Evolutionary conservation across 2,329 filamentous ascomycete species (phyloP), one percentile per base, ranked within the genome.

Genomic region (Aspergillus brasiliensis): DNA sequence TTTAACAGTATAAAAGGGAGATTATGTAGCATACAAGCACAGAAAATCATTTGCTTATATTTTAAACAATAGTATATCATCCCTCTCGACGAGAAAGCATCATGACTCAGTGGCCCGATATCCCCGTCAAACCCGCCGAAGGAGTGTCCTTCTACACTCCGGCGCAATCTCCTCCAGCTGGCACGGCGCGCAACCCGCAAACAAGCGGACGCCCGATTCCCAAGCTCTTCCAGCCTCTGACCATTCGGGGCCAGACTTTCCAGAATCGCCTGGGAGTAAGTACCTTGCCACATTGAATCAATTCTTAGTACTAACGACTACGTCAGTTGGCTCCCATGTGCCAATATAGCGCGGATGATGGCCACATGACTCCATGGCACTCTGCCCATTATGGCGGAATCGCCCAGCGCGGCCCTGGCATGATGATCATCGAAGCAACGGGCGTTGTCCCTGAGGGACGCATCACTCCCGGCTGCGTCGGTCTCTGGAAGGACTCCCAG

Each of bases 401-500:
- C 67, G 84, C 91, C 31, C 82, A 89, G 60, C 86, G 89, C 57
- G 92, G 92, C 10, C 88, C 90, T 0, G 90, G 86, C 1, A 80
- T 96, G n/a, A 79, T 89, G 44, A 85, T 92, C 62, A 81, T 93
- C 58, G 93, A 97, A 78, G 91, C 92, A 21, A 92, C 91, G 0
- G 82, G 87, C 37, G 89, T 96, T 0, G 81, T 85, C 11, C 78
- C 91, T 3, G 87, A 92, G 66, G 92, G 92, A 19, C 85, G 93
- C 57, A 96, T 96, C 79, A 89, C 90, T 0, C 91, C 92, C 0
- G 58, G 73, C 44, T 71, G 73, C 48, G 37, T 67, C 11, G 73
- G 93, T 0, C 78, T 97, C 5, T 97, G n/a, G 92, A 83, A 89
- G 63, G 92, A 97, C 74, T 86, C 83, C 34, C 93, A 97, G 75